These are phyloP conservation scores for Phascolomyces articulosus DNA, from an alignment of 371 early-diverging fungal genomes.

Conservation along the genomic window DNA sequence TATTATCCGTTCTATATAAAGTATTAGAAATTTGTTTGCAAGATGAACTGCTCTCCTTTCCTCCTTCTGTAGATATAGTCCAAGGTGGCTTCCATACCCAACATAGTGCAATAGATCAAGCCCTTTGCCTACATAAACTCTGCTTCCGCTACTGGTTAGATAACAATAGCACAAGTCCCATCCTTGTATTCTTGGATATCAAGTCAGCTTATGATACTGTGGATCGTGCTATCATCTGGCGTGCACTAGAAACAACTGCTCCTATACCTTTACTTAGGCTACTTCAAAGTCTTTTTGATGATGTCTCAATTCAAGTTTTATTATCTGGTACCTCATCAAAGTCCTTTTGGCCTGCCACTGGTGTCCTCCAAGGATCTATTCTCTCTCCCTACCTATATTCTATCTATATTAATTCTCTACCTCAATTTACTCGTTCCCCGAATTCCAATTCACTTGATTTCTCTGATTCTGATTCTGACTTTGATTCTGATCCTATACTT, in stretches of 20 bases:
- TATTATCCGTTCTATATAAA: constrained; percentile 21
- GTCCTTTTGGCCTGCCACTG: constrained; percentile 19
- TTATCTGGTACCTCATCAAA: constrained; percentile 13
- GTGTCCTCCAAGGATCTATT: constrained; percentile 33
- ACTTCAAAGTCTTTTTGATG: constrained; percentile 22
- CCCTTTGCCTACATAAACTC: constrained; percentile 26
- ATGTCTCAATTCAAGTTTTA: constrained; percentile 17
- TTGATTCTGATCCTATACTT: not conserved
- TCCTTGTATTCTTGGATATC: constrained; percentile 32
- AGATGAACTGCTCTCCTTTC: not conserved
- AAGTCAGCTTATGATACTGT: constrained; percentile 36
- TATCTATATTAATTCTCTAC: constrained; percentile 26
- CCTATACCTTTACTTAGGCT: constrained; percentile 11
- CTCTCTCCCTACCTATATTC: constrained; percentile 27
- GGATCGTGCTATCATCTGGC: constrained; percentile 23
- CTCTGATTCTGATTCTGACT: not conserved
- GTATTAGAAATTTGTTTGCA: not conserved
- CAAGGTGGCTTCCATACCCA: constrained; percentile 37
- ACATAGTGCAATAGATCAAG: constrained; percentile 33
- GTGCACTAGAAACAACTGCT: not conserved
- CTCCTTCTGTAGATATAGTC: constrained; percentile 18
- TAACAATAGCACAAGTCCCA: not conserved
- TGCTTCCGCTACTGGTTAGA: not conserved
- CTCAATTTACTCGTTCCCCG: constrained; percentile 8
- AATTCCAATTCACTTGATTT: not conserved